Base-by-base conservation (phyloP, 805 yeast genomes). In the Saccharomycopsis fodiens region DNA sequence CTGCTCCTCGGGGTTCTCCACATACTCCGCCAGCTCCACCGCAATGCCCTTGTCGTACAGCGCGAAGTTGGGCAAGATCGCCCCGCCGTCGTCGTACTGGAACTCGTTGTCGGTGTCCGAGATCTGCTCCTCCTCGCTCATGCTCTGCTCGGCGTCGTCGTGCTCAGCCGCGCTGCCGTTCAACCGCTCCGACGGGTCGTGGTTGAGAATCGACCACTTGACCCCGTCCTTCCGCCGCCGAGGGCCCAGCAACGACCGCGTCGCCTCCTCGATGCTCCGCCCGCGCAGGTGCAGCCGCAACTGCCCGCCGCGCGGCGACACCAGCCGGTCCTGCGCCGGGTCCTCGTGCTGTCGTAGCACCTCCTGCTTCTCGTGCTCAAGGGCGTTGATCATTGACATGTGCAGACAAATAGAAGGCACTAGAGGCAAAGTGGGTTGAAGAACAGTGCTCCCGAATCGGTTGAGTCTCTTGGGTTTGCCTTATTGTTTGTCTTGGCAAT, bases 111-210 rank as follows among this genome's bases (percentile, higher is more conserved):
- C 79, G 40, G 75, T 76, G 49, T 77, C 82, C 55, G 76, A 70
- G 15, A 78, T 68, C 52, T 76, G 78, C 54, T 78, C 83, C 52
- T 78, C 83, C 42, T 78, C 82, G 56, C 78, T 70, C 12, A 30
- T 13, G 10, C 13, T 19, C 25, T 44, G 48, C 4, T 40, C 41
- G n/a, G 35, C 23, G 1, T 48, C 43, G 16, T 32, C 47, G 15
- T 38, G 30, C 3, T 19, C 32, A 6, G 35, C 22, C 3, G 40
- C 32, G 48, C 22, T 8, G 8, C 21, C 21, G 3, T 30, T 21
- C 7, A 82, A 59, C 48, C 93, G 64, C 55, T 80, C 83, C 51
- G 80, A 79, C 0, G 94, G 94, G 55, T 84, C 89, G 54, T 78
- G 84, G 45, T 75, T 73, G 40, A 85, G 70, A 35, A 84, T 79